Base-by-base conservation (phyloP, 768 basidiomycete species). In the Termitomyces sp. region DNA sequence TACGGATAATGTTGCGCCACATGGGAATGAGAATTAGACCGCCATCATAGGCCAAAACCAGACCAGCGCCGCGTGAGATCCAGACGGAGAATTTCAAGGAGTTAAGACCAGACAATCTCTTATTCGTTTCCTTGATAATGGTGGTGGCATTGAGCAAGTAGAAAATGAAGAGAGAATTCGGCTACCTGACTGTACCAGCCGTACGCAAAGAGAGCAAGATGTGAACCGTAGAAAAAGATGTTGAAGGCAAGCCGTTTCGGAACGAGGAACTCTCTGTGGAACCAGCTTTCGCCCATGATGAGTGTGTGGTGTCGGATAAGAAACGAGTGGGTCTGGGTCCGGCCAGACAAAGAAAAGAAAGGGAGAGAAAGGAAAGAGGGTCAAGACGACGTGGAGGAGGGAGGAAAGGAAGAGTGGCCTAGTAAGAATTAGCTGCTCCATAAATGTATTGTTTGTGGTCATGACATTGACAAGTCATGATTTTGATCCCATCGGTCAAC, bases 41-140 rank as follows among this genome's bases (percentile, higher is more conserved):
- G 3, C 92, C 94, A 73, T 95, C 87, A 70, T 89, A 88, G 20
- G 94, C 94, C 48, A 98, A 85, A 52, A 89, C 90, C 40, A 98
- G 87, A 70, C 94, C 95, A 49, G 95, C 95, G 44, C 94, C 95
- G 64, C 95, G 88, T 59, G 94, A 96, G 13, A 71, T 78, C 95
- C 95, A 98, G 45, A 95, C 93, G 20, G 92, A 94, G 75, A 80
- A 96, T 65, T 75, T 82, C 68, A 98, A 83, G 8, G 72, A 78
- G 70, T 98, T 97, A 59, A 98, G 84, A 28, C 84, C 89, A 45
- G 87, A 82, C 35, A 97, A 81, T 60, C 78, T 81, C 32, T 57
- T 2, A 74, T 95, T 87, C 11, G 81, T 81, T 67, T 78, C 90
- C 94, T 68, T 50, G 9, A 51, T n/a, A 15, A 33, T 8, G 22